A percentile compares a stretch with the other conserved stretches of the same genome.
Evolutionary conservation across 2,329 filamentous ascomycete species (phyloP).

Genomic region (Penicillium palitans): DNA sequence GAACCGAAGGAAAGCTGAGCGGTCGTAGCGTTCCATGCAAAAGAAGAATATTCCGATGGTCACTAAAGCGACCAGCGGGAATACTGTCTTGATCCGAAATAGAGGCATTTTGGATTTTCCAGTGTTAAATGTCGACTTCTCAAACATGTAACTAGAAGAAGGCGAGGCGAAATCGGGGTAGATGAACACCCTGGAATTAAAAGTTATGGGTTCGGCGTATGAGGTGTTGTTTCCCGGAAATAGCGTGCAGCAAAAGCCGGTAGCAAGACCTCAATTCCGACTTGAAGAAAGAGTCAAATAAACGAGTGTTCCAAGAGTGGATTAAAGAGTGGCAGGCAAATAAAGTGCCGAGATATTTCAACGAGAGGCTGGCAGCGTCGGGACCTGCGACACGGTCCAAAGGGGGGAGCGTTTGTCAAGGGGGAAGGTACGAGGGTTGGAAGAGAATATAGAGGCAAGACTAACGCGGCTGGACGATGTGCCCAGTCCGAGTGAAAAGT

Average conservation of each 20-base stretch:
- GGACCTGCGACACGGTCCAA: slow-evolving; percentile 34
- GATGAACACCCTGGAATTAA: slow-evolving; percentile 5
- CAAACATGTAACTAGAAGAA: slow-evolving; percentile 32
- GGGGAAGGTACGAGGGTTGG: slow-evolving; percentile 2
- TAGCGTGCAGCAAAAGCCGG: slow-evolving; percentile 14
- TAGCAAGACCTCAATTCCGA: slow-evolving; percentile 5
- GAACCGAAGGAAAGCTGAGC: slow-evolving; percentile 38
- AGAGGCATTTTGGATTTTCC: slow-evolving; percentile 38
- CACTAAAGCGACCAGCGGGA: slow-evolving; percentile 41
- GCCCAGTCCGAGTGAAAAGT: slow-evolving; percentile 25
- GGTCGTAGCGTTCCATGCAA: slow-evolving; percentile 43
- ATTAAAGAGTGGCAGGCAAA: slow-evolving; percentile 27
- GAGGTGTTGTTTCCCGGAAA: slow-evolving; percentile 10
- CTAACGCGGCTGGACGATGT: slow-evolving; percentile 28
- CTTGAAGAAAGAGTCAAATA: slow-evolving; percentile 2
- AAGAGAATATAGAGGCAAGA: slow-evolving; percentile 10
- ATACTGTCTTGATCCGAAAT: slow-evolving; percentile 41
- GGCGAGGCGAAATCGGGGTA: slow-evolving; percentile 1
- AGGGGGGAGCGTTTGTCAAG: slow-evolving; percentile 3
- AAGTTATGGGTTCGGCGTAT: slow-evolving; percentile 8
- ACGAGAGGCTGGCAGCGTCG: slow-evolving; percentile 41
- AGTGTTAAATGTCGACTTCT: slow-evolving; percentile 30
- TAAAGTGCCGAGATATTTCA: slow-evolving; percentile 27
- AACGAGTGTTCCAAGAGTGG: slow-evolving; percentile 16
- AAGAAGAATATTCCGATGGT: slow-evolving; percentile 44